Percentiles rank a stretch among this genome's conserved stretches.
phyloP scores from a whole-genome alignment of 352 stramenopile genomes.

The Saprolegnia parasitica region DNA sequence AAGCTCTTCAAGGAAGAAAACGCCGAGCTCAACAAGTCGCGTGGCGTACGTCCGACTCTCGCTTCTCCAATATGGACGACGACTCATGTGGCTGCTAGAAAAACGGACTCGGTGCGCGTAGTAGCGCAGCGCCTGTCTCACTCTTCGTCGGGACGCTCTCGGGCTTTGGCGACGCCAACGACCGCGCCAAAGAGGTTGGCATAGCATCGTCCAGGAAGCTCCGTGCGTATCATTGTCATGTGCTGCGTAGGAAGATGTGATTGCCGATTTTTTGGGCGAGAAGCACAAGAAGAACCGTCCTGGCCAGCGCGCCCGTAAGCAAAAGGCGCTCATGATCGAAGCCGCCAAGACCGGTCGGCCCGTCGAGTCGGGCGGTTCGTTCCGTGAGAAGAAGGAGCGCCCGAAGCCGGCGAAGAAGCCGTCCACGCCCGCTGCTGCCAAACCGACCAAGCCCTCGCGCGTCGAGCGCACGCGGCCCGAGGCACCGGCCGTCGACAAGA shows the following conservation, averaged over 20 bases:
- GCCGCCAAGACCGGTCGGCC: conserved; percentile 44
- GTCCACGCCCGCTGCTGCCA: conserved; percentile 44
- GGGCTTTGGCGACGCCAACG: conserved; percentile 25
- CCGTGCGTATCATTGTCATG: not conserved
- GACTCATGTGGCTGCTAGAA: conserved; percentile 1
- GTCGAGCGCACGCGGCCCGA: not conserved
- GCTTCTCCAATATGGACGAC: not conserved
- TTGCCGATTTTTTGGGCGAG: conserved; percentile 79
- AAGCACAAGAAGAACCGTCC: conserved; percentile 84
- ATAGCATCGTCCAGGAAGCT: conserved; percentile 16
- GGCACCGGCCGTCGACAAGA: conserved; percentile 15
- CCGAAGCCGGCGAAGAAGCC: conserved; percentile 24
- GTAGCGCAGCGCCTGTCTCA: conserved; percentile 32
- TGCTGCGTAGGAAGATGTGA: conserved; percentile 50
- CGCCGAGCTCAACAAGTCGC: conserved; percentile 21
- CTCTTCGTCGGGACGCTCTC: conserved; percentile 77
- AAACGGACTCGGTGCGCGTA: not conserved
- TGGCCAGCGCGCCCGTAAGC: conserved; percentile 68
- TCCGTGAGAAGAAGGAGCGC: conserved; percentile 25
- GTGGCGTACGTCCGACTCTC: not conserved
- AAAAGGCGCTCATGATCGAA: conserved; percentile 72
- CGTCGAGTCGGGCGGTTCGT: conserved; percentile 44
- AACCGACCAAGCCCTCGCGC: not conserved
- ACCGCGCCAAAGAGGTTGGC: conserved; percentile 35
- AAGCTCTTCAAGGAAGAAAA: conserved; percentile 30